These are phyloP conservation scores for Thraustochytrium striatum DNA, from an alignment of 352 stramenopile species.

Conservation along the genomic window DNA sequence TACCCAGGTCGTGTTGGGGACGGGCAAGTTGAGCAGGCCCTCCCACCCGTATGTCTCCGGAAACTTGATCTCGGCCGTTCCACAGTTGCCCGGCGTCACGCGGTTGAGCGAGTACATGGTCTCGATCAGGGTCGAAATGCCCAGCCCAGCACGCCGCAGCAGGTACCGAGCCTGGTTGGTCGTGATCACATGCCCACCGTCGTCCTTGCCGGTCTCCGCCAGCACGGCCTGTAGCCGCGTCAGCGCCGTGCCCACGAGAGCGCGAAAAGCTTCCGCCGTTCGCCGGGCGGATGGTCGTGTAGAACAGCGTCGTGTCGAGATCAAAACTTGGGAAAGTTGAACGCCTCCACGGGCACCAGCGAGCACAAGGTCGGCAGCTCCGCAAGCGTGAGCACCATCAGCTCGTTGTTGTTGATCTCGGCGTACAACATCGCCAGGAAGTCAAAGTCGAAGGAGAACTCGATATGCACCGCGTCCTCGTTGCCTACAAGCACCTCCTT, in stretches of 20 bases:
- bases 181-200: neutral
- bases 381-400: neutral
- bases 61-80: neutral
- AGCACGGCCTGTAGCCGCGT: neutral
- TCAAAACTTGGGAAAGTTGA: neutral
- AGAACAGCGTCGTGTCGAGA: neutral
- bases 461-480: neutral
- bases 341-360: neutral
- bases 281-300: neutral
- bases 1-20: neutral
- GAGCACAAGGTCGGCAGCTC: neutral
- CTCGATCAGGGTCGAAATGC: neutral
- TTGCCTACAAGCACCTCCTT: neutral
- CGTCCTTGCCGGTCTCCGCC: neutral
- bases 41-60: neutral
- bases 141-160: too few relatives aligned
- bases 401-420: neutral
- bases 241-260: neutral
- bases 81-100: neutral
- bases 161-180: slow-evolving; percentile 17
- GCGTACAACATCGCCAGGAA: neutral
- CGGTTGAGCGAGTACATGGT: neutral
- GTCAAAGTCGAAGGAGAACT: neutral
- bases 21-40: neutral
- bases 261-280: neutral